Evolutionary conservation across 2,329 filamentous ascomycete genomes (phyloP).

Genomic region (Xylaria sp.): DNA sequence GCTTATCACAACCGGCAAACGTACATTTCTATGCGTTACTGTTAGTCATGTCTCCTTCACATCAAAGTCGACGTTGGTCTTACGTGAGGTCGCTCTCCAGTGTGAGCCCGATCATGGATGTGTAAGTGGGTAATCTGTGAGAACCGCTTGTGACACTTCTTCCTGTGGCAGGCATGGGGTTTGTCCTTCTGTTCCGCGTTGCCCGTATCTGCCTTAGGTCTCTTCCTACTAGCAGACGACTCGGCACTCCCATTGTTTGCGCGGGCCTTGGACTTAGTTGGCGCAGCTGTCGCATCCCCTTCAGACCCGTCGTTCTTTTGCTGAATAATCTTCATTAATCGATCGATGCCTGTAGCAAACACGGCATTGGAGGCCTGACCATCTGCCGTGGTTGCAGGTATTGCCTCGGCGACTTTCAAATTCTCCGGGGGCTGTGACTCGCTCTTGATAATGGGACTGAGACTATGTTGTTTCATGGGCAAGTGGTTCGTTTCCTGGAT

Average conservation of each 20-base stretch:
- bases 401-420: constrained; percentile 45
- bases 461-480: constrained; percentile 12
- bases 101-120: constrained; percentile 87
- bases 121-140: constrained; percentile 91
- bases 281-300: constrained; percentile 25
- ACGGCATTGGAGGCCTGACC: constrained; percentile 58
- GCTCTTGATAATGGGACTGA: constrained; percentile 28
- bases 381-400: constrained; percentile 53
- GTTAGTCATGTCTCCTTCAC: constrained; percentile 12
- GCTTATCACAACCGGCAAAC: constrained; percentile 61
- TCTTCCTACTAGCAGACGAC: constrained; percentile 42
- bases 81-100: constrained; percentile 88
- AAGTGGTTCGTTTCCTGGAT: constrained; percentile 9
- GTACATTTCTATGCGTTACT: constrained; percentile 26
- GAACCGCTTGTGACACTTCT: constrained; percentile 81
- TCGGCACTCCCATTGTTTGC: constrained; percentile 14
- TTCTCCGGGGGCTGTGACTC: constrained; percentile 19
- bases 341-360: constrained; percentile 84
- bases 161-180: constrained; percentile 75
- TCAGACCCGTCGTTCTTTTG: constrained; percentile 54
- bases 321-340: constrained; percentile 88
- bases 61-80: constrained; percentile 44
- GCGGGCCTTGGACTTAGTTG: constrained; percentile 5
- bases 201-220: constrained; percentile 15
- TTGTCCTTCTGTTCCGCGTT: constrained; percentile 34